Base-by-base conservation (phyloP, 2,329 filamentous ascomycete species). In the Neofusicoccum laricinum region DNA sequence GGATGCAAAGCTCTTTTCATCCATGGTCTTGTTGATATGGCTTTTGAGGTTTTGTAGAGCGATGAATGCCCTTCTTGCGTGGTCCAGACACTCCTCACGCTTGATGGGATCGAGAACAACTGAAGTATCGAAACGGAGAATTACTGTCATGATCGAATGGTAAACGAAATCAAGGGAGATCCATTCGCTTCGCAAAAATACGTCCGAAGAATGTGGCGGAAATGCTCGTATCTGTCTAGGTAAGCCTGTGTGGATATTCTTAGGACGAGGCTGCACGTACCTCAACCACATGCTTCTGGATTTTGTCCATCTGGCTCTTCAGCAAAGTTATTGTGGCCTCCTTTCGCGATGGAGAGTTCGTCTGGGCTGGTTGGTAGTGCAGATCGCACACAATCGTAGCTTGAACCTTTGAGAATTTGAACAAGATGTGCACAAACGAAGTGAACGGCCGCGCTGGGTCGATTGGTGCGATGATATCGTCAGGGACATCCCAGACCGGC, bases 131-230 rank as follows among this genome's bases (percentile, higher is more conserved):
- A 74, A 67, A 8, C 73, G 71, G 45, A 74, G 70, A 8, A 75
- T 72, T 3, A 72, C 69, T 7, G 72, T 72, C 30, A 76, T 58
- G 14, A 70, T 72, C 1, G 71, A 75, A 61, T 71, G 74, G 64
- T 72, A 75, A 30, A 72, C 72, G 59, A 75, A 75, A 40, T 75
- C 72, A 7, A 73, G 66, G 46, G 70, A 71, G 25, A 71, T 71
- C 71, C 71, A 75, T 34, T 75, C 72, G 21, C 74, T 68, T 4
- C 72, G 63, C 7, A 72, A 69, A 45, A 71, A 68, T 17, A 65
- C 48, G 36, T 69, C 69, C 6, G 69, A 30, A 19, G 48, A 62
- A 32, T 63, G 43, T 2, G 57, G 55, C n/a, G 55, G 40, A 25
- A 19, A 6, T 1, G 10, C 45, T 51, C 63, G 49, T 67, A 72